Conservation (phyloP, 2,329 filamentous ascomycete genomes). For the Talaromyces sp. region DNA sequence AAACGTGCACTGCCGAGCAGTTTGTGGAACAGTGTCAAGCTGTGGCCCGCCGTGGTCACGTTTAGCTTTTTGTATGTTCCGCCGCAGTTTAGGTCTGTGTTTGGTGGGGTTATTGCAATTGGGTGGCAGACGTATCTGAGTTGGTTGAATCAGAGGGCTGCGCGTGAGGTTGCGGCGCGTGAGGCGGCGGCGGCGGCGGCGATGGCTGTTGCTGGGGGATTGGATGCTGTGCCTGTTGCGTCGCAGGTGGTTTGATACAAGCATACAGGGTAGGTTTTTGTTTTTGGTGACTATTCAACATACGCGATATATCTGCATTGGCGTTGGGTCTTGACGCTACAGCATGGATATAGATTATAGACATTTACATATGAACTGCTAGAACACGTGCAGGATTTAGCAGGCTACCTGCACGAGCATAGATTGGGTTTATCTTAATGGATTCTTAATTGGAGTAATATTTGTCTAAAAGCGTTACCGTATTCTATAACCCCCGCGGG, state of each 20-base stretch:
- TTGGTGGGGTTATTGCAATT: slow-evolving; percentile 73
- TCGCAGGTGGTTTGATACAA: slow-evolving; percentile 5
- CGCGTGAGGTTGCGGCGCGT: slow-evolving; percentile 48
- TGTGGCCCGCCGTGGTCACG: slow-evolving; percentile 85
- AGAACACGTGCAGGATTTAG: not conserved
- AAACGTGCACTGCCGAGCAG: slow-evolving; percentile 71
- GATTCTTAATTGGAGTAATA: not conserved
- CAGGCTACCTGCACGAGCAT: not conserved
- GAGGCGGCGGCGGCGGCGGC: slow-evolving; percentile 21
- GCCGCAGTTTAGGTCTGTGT: slow-evolving; percentile 73
- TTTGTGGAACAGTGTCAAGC: slow-evolving; percentile 72
- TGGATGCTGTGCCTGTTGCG: not conserved
- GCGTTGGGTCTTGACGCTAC: not conserved
- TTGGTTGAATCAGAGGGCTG: slow-evolving; percentile 70
- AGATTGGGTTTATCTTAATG: not conserved
- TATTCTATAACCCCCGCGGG: too few species aligned
- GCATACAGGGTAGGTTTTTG: too few species aligned
- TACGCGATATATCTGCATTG: not conserved
- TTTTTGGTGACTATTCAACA: too few species aligned
- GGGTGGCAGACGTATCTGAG: slow-evolving; percentile 92
- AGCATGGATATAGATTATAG: not conserved
- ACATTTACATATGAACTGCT: not conserved
- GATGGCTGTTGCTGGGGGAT: not conserved
- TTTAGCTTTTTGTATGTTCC: slow-evolving; percentile 82
- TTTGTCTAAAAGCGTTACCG: too few species aligned